phyloP scores from a whole-genome alignment of 2,329 filamentous ascomycete genomes.

The Nothomitra cinnamomea region DNA sequence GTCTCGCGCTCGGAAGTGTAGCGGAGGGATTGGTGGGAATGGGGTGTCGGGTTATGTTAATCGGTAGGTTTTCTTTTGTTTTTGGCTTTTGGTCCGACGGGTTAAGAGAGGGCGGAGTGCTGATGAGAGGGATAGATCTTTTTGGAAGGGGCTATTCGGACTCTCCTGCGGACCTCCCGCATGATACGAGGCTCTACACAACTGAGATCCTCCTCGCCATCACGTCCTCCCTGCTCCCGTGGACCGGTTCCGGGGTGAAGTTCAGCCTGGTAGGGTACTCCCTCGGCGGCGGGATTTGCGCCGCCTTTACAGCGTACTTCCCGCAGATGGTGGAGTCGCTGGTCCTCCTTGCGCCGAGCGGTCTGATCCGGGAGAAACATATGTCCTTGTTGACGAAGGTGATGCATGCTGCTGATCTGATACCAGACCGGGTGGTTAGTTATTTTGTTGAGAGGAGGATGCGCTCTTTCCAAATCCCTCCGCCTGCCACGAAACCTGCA shows the following conservation, averaged over 20 bases:
- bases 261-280: constrained; percentile 69
- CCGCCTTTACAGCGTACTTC: constrained; percentile 52
- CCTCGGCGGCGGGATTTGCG: constrained; percentile 57
- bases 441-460: no score
- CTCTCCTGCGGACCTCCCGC: constrained; percentile 39
- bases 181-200: constrained; percentile 47
- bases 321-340: constrained; percentile 50
- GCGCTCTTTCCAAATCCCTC: no score
- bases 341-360: constrained; percentile 62
- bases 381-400: no score
- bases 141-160: constrained; percentile 68
- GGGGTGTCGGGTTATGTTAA: constrained; percentile 50
- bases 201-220: constrained; percentile 48
- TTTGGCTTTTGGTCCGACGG: constrained; percentile 2
- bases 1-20: constrained; percentile 14
- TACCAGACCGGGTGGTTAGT: no score
- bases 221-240: constrained; percentile 42
- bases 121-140: constrained; percentile 33
- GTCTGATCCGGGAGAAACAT: constrained; percentile 40
- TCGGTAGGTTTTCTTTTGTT: constrained; percentile 32
- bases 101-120: not conserved
- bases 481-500: no score
- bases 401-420: no score
- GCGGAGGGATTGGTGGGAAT: constrained; percentile 14
- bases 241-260: constrained; percentile 24